Evolutionary conservation across 1,284 basidiomycete species (phyloP).

Genomic region (Puccinia sorghi): DNA sequence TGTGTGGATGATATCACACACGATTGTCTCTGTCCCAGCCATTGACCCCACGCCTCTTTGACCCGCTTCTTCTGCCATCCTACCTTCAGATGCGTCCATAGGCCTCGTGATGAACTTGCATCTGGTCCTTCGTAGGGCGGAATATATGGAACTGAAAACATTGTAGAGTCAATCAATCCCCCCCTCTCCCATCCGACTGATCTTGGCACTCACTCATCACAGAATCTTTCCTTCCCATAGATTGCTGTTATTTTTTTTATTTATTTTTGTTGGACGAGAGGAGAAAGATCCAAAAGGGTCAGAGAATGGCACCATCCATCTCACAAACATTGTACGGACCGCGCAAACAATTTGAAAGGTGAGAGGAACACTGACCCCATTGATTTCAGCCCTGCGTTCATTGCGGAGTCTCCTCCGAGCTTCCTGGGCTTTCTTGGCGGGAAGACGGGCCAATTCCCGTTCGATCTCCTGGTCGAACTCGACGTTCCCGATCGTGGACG

Average conservation of each 20-base stretch:
- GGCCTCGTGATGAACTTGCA: conserved; percentile 15
- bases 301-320: too few species aligned
- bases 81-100: conserved; percentile 36
- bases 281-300: too few species aligned
- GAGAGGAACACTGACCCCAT: conserved; percentile 26
- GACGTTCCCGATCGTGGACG: neutral
- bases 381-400: conserved; percentile 33
- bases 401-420: conserved; percentile 36
- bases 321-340: too few species aligned
- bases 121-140: conserved; percentile 41
- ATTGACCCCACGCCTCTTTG: conserved; percentile 46
- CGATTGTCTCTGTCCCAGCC: conserved; percentile 48
- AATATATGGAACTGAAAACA: conserved; percentile 44
- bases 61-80: conserved; percentile 44
- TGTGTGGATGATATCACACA: neutral
- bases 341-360: neutral
- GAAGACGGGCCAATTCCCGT: conserved; percentile 28
- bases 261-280: too few species aligned
- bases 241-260: conserved; percentile 42
- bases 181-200: neutral
- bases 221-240: conserved; percentile 30
- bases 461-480: conserved; percentile 45
- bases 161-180: too few species aligned
- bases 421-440: conserved; percentile 24
- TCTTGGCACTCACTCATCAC: conserved; percentile 35